Conservation (phyloP, 768 basidiomycete genomes). For the Termitomyces sp. region DNA sequence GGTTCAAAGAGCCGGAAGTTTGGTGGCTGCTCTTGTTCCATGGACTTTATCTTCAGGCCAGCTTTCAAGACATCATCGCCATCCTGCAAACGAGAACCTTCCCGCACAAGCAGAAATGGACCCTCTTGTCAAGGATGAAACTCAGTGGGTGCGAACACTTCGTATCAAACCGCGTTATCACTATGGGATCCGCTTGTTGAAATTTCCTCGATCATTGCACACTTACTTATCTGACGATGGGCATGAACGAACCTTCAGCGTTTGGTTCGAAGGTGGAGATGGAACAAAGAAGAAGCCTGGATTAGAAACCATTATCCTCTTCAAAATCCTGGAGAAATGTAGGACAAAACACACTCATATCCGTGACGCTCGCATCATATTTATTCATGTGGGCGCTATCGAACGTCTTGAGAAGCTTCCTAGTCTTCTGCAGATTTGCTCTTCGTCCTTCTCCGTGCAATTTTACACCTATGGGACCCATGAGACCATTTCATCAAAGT, state of each 20-base stretch:
- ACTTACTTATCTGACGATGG: slow-evolving; percentile 36
- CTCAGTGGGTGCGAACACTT: slow-evolving; percentile 20
- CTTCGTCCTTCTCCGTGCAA: slow-evolving; percentile 40
- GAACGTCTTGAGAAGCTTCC: slow-evolving; percentile 45
- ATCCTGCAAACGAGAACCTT: slow-evolving; percentile 12
- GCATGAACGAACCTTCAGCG: slow-evolving; percentile 36
- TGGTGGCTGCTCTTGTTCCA: slow-evolving; percentile 46
- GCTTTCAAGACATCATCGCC: slow-evolving; percentile 24
- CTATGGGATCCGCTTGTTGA: slow-evolving; percentile 37
- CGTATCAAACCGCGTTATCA: slow-evolving; percentile 26
- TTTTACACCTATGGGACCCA: slow-evolving; percentile 73
- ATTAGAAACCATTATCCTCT: slow-evolving; percentile 41
- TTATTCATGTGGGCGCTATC: slow-evolving; percentile 62
- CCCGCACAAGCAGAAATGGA: slow-evolving; percentile 17
- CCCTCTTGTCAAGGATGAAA: slow-evolving; percentile 12
- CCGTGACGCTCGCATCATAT: slow-evolving; percentile 45
- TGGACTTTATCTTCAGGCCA: slow-evolving; percentile 36
- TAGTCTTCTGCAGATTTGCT: slow-evolving; percentile 42
- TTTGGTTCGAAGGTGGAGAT: slow-evolving; percentile 42
- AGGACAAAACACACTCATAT: slow-evolving; percentile 36
- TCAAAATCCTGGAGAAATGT: slow-evolving; percentile 39
- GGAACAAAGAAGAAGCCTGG: slow-evolving; percentile 23
- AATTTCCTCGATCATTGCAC: slow-evolving; percentile 45
- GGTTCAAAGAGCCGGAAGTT: slow-evolving; percentile 21
- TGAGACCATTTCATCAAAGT: slow-evolving; percentile 39